A percentile compares a stretch with the other conserved stretches of the same genome.
phyloP scores from a whole-genome alignment of 164 flowering plant species.

The Chloranthus sessilifolius region DNA sequence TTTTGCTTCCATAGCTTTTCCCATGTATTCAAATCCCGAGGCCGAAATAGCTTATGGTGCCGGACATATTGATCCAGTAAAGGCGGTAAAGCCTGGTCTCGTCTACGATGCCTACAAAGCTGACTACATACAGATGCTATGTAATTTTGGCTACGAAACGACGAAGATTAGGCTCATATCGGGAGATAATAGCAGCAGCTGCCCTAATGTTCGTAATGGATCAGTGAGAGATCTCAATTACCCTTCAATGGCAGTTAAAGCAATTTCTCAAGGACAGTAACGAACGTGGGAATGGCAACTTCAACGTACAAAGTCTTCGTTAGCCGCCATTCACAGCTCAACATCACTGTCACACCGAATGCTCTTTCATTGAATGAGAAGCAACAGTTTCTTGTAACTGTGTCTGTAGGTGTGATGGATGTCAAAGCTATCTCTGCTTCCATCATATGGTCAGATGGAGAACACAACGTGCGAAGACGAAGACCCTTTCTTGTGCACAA shows the following conservation, averaged over 20 bases:
- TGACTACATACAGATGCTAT: conserved; percentile 45
- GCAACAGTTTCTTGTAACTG: conserved; percentile 28
- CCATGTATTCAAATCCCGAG: conserved; percentile 28
- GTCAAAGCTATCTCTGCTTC: conserved; percentile 39
- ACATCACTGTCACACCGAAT: conserved; percentile 23
- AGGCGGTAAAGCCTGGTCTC: conserved; percentile 48
- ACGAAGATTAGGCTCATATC: conserved; percentile 24
- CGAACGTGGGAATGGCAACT: conserved; percentile 36
- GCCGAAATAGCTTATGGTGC: conserved; percentile 56
- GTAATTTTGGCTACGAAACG: conserved; percentile 40
- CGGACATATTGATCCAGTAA: conserved; percentile 47
- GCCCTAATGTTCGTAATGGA: conserved; percentile 15
- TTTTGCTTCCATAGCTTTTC: conserved; percentile 32
- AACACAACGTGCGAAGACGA: conserved; percentile 34
- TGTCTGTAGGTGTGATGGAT: conserved; percentile 12
- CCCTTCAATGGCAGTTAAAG: conserved; percentile 29
- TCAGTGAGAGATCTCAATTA: conserved; percentile 26
- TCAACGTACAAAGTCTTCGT: conserved; percentile 26
- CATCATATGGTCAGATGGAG: conserved; percentile 38
- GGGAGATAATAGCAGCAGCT: conserved; percentile 27
- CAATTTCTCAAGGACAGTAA: conserved; percentile 30
- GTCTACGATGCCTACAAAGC: conserved; percentile 41
- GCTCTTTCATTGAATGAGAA: conserved; percentile 25
- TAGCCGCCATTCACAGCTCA: background rate
- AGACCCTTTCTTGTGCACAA: no score